Evolutionary conservation across 768 basidiomycete species (phyloP).

Genomic region (Agrocybe praecox): DNA sequence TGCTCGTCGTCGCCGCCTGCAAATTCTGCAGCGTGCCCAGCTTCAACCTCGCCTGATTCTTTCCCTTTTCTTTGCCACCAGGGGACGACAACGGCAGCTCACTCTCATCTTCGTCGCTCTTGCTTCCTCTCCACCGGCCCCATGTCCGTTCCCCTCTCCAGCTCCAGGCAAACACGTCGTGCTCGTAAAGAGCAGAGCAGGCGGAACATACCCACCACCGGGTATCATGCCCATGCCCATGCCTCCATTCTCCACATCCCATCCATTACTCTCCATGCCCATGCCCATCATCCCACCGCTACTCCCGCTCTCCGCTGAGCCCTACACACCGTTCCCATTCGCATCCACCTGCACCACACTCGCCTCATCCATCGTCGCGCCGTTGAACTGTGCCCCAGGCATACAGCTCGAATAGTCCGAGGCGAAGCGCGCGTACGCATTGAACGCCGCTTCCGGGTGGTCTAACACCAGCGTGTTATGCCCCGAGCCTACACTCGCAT

Average conservation of each 20-base stretch:
- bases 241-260: not conserved
- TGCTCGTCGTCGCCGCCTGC: not conserved
- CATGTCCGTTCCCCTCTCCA: too few relatives aligned
- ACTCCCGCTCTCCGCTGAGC: not conserved
- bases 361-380: conserved; percentile 38
- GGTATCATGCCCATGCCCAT: not conserved
- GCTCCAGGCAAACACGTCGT: conserved; percentile 4
- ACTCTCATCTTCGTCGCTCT: not conserved
- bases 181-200: conserved; percentile 58
- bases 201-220: conserved; percentile 54
- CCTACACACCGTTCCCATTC: not conserved
- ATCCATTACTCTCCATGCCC: too few relatives aligned
- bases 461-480: conserved; percentile 17
- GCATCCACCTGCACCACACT: conserved; percentile 19
- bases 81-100: not conserved
- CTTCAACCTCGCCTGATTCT: not conserved
- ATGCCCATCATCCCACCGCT: conserved; percentile 11
- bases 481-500: conserved; percentile 1
- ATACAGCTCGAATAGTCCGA: conserved; percentile 63
- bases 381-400: conserved; percentile 56
- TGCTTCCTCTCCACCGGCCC: not conserved
- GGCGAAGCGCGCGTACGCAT: conserved; percentile 65
- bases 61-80: not conserved
- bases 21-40: not conserved
- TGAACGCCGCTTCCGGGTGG: conserved; percentile 61